phyloP scores from a whole-genome alignment of 768 basidiomycete genomes.

The Hypholoma fasciculare region DNA sequence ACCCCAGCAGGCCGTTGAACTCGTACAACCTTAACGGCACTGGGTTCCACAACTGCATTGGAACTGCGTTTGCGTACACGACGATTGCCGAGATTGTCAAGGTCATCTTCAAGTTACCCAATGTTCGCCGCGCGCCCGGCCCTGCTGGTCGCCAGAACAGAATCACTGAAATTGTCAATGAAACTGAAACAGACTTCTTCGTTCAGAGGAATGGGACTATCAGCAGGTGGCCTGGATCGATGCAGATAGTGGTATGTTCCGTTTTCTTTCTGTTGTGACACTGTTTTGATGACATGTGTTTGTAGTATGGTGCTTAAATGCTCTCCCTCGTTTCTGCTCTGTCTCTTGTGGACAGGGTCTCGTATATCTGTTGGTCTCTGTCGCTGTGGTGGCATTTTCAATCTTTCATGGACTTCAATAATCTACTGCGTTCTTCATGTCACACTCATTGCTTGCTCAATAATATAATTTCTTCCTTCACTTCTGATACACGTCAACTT shows the following conservation, averaged over 20 bases:
- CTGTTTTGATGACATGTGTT: background rate
- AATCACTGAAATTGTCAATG: constrained; percentile 9
- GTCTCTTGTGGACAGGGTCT: too few species aligned
- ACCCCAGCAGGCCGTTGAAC: constrained; percentile 10
- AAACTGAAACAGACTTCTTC: constrained; percentile 14
- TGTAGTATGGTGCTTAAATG: constrained; percentile 1
- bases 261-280: too few species aligned
- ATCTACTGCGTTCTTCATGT: too few species aligned
- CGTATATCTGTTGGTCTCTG: too few species aligned
- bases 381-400: background rate
- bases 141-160: constrained; percentile 30
- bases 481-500: too few species aligned
- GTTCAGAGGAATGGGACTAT: constrained; percentile 14
- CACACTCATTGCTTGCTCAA: too few species aligned
- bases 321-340: too few species aligned
- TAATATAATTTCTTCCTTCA: too few species aligned
- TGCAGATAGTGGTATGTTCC: constrained; percentile 14
- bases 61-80: constrained; percentile 33
- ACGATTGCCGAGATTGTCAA: constrained; percentile 44
- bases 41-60: constrained; percentile 43
- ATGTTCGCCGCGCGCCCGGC: constrained; percentile 47
- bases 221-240: constrained; percentile 9
- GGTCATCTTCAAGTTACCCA: constrained; percentile 44
- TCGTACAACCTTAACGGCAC: constrained; percentile 22
- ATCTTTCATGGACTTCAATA: background rate